Base-by-base conservation (phyloP, 2,329 filamentous ascomycete species). In the Lecanicillium sp. region DNA sequence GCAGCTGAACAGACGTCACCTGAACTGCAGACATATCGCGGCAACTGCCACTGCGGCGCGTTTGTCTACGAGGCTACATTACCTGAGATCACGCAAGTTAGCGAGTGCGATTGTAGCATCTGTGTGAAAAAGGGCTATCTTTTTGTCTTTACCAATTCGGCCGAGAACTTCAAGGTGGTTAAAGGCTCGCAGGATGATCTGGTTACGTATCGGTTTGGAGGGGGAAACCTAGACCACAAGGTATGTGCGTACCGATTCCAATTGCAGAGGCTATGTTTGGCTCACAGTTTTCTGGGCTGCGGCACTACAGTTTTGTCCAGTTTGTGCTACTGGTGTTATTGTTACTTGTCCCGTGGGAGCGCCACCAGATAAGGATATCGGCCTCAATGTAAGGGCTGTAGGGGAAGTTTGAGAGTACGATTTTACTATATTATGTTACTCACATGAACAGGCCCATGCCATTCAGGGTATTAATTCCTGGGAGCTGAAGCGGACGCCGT, bases 71-170 rank as follows among this genome's bases (percentile, higher is more conserved):
- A 71, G 50, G 49, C 64, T 38, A 53, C 60, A 3, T 33, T 78
- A 11, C 73, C 77, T 16, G 74, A 82, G 51, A 67, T 84, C 43
- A 75, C 73, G 49, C 56, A 65, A 4, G 68, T 67, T 5, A 52
- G 58, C 4, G 65, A 73, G 50, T 83, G 82, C 59, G 79, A 80
- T 56, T 85, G 83, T 60, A 83, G 77, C 58, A 73, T 82, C 46
- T 82, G 81, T 53, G 49, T 46, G 48, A 71, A 64, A 48, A 71
- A 70, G 51, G 67, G 57, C 13, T 65, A 66, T 31, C 51, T 69
- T 28, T 69, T 57, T 52, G 33, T 58, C 15, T 51, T 61, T 25
- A 51, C 57, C 6, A 48, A 51, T 4, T 44, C 47, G 1, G 49
- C 45, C 3, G 50, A 55, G 27, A 43, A 54, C 30, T 55, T 73